Conservation (phyloP, 2,329 filamentous ascomycete genomes). For the Blumeria hordei region DNA sequence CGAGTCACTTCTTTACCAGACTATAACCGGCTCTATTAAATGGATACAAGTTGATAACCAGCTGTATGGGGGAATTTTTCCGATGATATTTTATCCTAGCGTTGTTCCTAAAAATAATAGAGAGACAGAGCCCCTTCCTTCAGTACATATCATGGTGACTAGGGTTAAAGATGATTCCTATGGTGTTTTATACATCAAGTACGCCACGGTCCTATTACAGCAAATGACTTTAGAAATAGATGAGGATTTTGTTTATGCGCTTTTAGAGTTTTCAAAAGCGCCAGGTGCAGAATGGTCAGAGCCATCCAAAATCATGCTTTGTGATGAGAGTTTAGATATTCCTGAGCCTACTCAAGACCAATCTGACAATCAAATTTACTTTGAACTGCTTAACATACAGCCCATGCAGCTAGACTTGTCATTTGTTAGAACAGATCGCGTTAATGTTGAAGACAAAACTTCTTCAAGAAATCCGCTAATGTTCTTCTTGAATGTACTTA, state of each 20-base stretch:
- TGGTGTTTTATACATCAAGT: slow-evolving; percentile 94
- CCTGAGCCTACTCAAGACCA: slow-evolving; percentile 74
- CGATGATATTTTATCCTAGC: slow-evolving; percentile 87
- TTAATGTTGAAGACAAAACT: slow-evolving; percentile 89
- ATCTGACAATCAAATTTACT: slow-evolving; percentile 84
- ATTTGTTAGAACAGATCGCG: slow-evolving; percentile 84
- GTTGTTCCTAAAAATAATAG: slow-evolving; percentile 88
- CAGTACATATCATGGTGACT: slow-evolving; percentile 74
- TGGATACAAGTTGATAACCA: slow-evolving; percentile 99
- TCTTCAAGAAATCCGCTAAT: slow-evolving; percentile 82
- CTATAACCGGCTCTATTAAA: slow-evolving; percentile 70
- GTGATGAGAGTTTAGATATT: slow-evolving; percentile 73
- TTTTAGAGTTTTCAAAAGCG: slow-evolving; percentile 84
- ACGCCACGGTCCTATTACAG: slow-evolving; percentile 77
- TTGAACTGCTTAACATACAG: slow-evolving; percentile 87
- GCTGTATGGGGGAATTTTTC: slow-evolving; percentile 93
- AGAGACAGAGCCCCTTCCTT: slow-evolving; percentile 89
- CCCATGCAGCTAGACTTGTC: slow-evolving; percentile 96
- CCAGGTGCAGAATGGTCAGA: slow-evolving; percentile 75
- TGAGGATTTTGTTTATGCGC: slow-evolving; percentile 91
- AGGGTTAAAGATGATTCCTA: slow-evolving; percentile 96
- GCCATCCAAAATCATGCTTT: slow-evolving; percentile 53
- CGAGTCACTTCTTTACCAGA: slow-evolving; percentile 87
- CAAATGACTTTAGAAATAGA: slow-evolving; percentile 97
- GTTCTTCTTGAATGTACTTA: slow-evolving; percentile 97